These are phyloP conservation scores for Podosphaera fusca DNA, from an alignment of 2,329 filamentous ascomycete species.

Conservation along the genomic window DNA sequence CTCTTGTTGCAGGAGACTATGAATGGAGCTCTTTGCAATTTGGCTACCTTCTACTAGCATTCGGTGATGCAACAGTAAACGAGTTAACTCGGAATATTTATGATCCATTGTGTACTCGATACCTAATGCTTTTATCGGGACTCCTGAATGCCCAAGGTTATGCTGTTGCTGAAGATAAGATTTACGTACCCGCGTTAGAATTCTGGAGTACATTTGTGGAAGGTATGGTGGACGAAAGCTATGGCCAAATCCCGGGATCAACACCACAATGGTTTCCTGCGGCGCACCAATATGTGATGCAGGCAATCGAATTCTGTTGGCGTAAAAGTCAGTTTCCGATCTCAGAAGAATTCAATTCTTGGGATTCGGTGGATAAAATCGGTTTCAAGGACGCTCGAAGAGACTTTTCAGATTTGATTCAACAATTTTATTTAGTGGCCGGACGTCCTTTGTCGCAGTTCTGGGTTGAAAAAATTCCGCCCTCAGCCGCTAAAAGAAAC, in stretches of 20 bases:
- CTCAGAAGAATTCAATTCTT: constrained; percentile 30
- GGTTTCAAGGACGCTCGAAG: constrained; percentile 51
- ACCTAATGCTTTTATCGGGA: constrained; percentile 36
- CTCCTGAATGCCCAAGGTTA: constrained; percentile 43
- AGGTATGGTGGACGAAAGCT: constrained; percentile 34
- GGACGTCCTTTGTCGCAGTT: constrained; percentile 30
- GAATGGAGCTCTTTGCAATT: constrained; percentile 43
- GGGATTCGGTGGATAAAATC: constrained; percentile 46
- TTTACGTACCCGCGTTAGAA: constrained; percentile 49
- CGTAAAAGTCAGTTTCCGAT: constrained; percentile 41
- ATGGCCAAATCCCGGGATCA: constrained; percentile 19
- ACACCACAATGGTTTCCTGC: constrained; percentile 29
- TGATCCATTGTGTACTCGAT: constrained; percentile 23
- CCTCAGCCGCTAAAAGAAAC: constrained; percentile 23
- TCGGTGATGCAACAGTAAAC: constrained; percentile 41
- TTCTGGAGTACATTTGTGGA: constrained; percentile 66
- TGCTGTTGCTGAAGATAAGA: constrained; percentile 47
- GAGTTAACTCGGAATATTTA: constrained; percentile 31
- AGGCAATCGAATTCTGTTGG: constrained; percentile 43
- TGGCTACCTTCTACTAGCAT: constrained; percentile 42
- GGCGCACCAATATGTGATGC: constrained; percentile 35
- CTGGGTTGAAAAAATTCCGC: constrained; percentile 31
- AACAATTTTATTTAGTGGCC: constrained; percentile 42
- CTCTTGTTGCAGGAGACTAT: constrained; percentile 33
- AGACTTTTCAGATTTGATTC: constrained; percentile 57